Evolutionary conservation across 2,329 filamentous ascomycete genomes (phyloP), one percentile per base, ranked within the genome.

Genomic region (Ophiosphaerella korrae): DNA sequence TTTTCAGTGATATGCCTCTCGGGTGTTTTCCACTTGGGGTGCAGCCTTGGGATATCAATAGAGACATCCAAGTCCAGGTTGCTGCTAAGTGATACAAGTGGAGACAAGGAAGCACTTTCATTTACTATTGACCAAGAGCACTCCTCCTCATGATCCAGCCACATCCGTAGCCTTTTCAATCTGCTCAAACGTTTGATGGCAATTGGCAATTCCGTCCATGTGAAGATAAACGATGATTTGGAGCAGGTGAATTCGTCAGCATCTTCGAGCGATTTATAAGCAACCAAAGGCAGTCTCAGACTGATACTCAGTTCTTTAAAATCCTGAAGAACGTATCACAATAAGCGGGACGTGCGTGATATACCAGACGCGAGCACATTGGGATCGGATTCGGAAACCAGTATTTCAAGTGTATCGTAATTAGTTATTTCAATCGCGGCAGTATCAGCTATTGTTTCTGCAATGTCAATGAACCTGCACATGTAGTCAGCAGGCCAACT

Each of bases 81-180:
- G 32, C 31, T 29, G 3, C 5, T 23, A 6, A 39, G 37, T 8
- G 14, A 24, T 6, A 35, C 42, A 33, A 58, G 49, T 21, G 52
- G 46, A 36, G 45, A 40, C 39, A 58, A 31, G 39, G 51, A 34
- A 31, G 52, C 50, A 23, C 49, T 45, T 38, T 55, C 55, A 33
- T 58, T 55, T 35, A 55, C 35, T 21, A 45, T 41, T 9, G 55
- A 48, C 55, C 55, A 55, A 16, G 52, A 45, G 9, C n/a, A 36
- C 21, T 11, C 16, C 3, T 52, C 55, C 1, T 31, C 32, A 39
- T 58, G 52, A 48, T 55, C 55, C 13, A 58, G 39, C 55, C 50
- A 58, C 7, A 58, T 48, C n/a, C 33, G 40, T 14, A 58, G 41
- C 45, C 34, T 48, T 42, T 36, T 31, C 13, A 53, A 34, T 35